Evolutionary conservation across 2,329 filamentous ascomycete species (phyloP).

Genomic region (Arthrobotrys conoides): DNA sequence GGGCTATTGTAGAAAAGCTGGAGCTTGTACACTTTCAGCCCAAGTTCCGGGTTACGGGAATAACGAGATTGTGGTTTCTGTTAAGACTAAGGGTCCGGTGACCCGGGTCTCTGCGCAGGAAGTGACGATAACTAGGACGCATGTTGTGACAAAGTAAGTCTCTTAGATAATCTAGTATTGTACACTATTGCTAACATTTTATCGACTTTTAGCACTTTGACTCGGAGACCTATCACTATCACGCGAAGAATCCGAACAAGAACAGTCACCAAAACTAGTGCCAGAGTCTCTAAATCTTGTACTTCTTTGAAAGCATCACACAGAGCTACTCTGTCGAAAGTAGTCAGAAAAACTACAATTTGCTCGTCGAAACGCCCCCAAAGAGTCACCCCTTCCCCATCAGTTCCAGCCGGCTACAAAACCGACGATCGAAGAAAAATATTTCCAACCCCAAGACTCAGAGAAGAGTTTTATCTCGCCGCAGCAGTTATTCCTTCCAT

Average conservation of each 20-base stretch:
- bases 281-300: background rate
- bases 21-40: background rate
- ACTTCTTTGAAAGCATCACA: background rate
- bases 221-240: background rate
- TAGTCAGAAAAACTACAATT: background rate
- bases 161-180: background rate
- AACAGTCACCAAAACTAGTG: background rate
- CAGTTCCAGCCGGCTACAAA: no score
- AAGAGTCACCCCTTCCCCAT: background rate
- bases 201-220: background rate
- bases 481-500: background rate
- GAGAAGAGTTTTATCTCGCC: background rate
- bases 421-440: background rate
- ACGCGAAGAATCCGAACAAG: background rate
- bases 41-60: constrained; percentile 9
- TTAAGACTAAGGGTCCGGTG: constrained; percentile 1
- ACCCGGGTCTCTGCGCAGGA: background rate
- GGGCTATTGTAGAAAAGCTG: constrained; percentile 2
- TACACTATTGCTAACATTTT: background rate
- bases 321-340: background rate
- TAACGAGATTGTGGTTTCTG: background rate
- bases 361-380: background rate
- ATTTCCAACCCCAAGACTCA: background rate
- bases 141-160: constrained; percentile 14
- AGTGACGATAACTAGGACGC: constrained; percentile 6